Conservation (phyloP, 1,139 yeast species). For the Kodamaea plutei region DNA sequence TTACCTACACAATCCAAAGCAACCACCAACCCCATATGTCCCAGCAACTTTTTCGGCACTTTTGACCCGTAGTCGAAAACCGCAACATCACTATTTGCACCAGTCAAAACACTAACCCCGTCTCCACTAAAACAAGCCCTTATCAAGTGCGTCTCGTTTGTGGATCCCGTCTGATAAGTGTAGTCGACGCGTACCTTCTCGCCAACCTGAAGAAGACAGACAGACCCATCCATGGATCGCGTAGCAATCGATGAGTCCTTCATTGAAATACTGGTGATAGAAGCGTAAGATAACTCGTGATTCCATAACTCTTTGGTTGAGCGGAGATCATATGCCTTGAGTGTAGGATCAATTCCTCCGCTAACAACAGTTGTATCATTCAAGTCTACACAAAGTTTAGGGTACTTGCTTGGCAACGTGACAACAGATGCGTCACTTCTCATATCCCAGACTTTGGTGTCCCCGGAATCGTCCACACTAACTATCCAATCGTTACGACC, state of each 20-base stretch:
- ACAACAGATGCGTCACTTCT: conserved; percentile 40
- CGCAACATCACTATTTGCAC: conserved; percentile 59
- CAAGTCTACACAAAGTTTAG: conserved; percentile 52
- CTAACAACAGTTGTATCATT: conserved; percentile 40
- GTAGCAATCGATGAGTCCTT: conserved; percentile 52
- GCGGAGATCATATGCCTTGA: conserved; percentile 55
- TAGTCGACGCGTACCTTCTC: conserved; percentile 22
- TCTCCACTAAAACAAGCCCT: conserved; percentile 44
- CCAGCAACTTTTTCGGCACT: conserved; percentile 47
- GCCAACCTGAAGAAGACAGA: conserved; percentile 39
- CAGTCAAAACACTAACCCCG: conserved; percentile 44
- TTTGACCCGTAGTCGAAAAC: conserved; percentile 60
- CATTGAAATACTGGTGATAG: conserved; percentile 52
- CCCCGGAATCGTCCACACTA: conserved; percentile 68
- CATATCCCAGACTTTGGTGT: conserved; percentile 58
- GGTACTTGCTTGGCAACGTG: conserved; percentile 45
- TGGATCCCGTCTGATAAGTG: conserved; percentile 55
- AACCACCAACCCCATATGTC: conserved; percentile 62
- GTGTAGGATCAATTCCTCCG: conserved; percentile 65
- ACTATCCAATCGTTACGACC: conserved; percentile 28
- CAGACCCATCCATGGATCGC: conserved; percentile 53
- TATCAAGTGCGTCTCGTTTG: conserved; percentile 49
- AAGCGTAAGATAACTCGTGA: conserved; percentile 41
- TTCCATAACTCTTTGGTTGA: conserved; percentile 40
- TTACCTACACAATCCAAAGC: too few species aligned